phyloP scores from a whole-genome alignment of 2,329 filamentous ascomycete genomes.

The Monilinia vaccinii-corymbosi region DNA sequence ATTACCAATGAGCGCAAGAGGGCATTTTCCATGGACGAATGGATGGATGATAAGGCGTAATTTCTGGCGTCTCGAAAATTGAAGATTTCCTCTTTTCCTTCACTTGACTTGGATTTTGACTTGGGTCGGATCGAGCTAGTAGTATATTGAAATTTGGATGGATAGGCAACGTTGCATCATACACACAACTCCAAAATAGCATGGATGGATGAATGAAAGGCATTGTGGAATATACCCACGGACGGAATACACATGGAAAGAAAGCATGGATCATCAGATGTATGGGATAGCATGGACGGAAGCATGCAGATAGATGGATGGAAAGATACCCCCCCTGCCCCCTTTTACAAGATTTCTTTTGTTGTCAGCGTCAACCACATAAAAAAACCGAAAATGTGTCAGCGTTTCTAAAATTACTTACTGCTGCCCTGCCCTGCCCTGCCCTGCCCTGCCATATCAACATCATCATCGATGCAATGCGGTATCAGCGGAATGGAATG shows the following conservation, averaged over 20 bases:
- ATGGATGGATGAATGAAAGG: not conserved
- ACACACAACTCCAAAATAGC: not conserved
- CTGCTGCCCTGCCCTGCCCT: too few relatives aligned
- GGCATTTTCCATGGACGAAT: not conserved
- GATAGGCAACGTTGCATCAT: not conserved
- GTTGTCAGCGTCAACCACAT: too few relatives aligned
- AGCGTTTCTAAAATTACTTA: not conserved
- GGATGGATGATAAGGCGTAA: not conserved
- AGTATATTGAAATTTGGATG: not conserved
- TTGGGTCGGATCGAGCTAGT: not conserved
- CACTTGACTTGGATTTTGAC: not conserved
- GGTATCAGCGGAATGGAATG: not conserved
- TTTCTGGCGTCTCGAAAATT: not conserved
- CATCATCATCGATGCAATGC: not conserved
- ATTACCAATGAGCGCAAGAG: not conserved
- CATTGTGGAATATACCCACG: not conserved
- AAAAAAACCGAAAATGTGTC: too few relatives aligned
- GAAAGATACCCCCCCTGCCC: not conserved
- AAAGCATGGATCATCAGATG: not conserved
- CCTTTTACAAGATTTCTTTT: constrained; percentile 5
- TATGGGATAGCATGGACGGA: not conserved
- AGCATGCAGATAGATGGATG: not conserved
- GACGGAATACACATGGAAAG: not conserved
- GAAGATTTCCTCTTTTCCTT: not conserved
- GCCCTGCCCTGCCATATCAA: too few relatives aligned